A percentile compares a stretch with the other conserved stretches of the same genome.
These are phyloP conservation scores for Cytospora leucostoma DNA, from an alignment of 2,329 filamentous ascomycete species.

Conservation along the genomic window DNA sequence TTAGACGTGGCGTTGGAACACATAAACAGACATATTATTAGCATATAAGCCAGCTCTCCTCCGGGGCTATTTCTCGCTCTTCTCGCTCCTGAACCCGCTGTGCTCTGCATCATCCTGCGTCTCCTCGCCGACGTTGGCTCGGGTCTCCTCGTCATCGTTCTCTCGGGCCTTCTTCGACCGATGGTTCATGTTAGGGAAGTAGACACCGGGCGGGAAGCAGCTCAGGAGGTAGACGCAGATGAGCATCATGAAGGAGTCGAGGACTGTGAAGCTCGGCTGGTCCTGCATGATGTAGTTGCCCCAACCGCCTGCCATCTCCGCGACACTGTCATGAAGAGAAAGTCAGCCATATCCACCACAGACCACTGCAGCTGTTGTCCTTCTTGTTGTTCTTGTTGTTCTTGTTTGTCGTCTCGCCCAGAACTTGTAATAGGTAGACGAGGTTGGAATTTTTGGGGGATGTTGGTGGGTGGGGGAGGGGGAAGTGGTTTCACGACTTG, in stretches of 20 bases:
- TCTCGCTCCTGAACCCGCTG: constrained; percentile 14
- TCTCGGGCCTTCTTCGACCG: constrained; percentile 19
- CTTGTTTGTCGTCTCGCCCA: too few species aligned
- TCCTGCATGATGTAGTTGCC: constrained; percentile 65
- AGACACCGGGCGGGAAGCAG: constrained; percentile 54
- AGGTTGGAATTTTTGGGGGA: not conserved
- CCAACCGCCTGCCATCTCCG: constrained; percentile 66
- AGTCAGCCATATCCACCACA: not conserved
- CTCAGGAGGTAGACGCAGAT: constrained; percentile 53
- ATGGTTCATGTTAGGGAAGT: constrained; percentile 56
- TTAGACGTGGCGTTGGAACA: not conserved
- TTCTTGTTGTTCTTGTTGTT: not conserved
- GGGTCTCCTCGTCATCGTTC: constrained; percentile 28
- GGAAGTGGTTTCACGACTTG: too few species aligned
- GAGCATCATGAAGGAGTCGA: constrained; percentile 57
- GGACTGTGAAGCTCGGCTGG: constrained; percentile 58
- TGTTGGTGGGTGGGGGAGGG: not conserved
- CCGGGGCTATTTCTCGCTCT: not conserved
- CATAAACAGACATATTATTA: not conserved
- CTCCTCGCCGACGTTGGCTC: constrained; percentile 32
- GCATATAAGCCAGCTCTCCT: constrained; percentile 6
- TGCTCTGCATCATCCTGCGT: constrained; percentile 30
- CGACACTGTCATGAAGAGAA: constrained; percentile 46
- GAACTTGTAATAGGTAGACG: too few species aligned
- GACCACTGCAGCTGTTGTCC: not conserved